Evolutionary conservation across 352 stramenopile genomes (phyloP), one percentile per base, ranked within the genome.

Genomic region (Pythium apleroticum): DNA sequence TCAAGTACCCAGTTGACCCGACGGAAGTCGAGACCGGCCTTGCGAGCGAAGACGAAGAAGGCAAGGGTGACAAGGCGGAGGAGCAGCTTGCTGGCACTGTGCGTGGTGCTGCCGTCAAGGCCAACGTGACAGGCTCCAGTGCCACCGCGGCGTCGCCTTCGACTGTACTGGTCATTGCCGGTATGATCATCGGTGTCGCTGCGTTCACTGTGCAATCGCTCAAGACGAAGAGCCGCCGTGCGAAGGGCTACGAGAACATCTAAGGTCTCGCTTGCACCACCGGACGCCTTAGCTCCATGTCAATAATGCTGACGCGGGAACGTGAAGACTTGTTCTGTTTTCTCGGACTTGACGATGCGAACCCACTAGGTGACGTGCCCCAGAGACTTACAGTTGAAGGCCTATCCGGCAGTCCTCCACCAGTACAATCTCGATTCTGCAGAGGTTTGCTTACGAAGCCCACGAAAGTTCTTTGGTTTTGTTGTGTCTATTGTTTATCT

Each of bases 1-100:
- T 91, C 65, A 37, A 63, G 17, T 91, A 90, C 60, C 81, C 80
- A 1, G 53, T 65, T 0, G 80, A 90, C 50, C 41, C 60, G 19
- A 77, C 78, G 22, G 84, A 92, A 63, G 65, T 71, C 19, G 77
- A 86, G 52, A 73, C 78, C 10, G 77, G 65, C 20, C 35, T 66
- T 24, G 62, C 39, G 53, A 30, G 2, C 14, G 53, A 60, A 15
- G 37, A 46, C 35, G 22, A 60, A 24, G 14, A 22, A 9, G 31
- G 43, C 24, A 19, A 33, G 17, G 52, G 50, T 2, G 41, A 65
- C n/a, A 49, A 24, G n/a, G 24, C 56, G 8, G 31, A 17, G 28
- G 35, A 52, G 22, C 14, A 53, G 17, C 37, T 46, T 22, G 37
- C 37, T 46, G 37, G 37, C 9, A 46, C 37, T 1, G 37, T 46